These are phyloP conservation scores for Xylaria flabelliformis DNA, from an alignment of 495 filamentous ascomycete species.

Conservation along the genomic window DNA sequence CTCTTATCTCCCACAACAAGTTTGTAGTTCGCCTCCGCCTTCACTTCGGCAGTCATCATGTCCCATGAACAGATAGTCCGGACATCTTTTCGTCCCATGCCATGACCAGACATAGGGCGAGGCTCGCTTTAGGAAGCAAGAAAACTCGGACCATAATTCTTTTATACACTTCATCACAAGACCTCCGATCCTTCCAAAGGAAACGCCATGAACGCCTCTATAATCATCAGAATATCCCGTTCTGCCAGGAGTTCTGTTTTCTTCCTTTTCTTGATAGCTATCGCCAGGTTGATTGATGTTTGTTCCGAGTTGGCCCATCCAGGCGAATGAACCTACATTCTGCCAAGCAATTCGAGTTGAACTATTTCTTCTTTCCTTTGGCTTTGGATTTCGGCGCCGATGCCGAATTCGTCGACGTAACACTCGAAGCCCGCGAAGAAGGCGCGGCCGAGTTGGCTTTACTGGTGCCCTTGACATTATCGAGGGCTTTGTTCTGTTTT, in stretches of 20 bases:
- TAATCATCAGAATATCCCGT: slow-evolving; percentile 7
- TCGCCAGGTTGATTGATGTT: background rate
- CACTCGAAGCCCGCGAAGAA: slow-evolving; percentile 61
- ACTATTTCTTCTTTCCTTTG: slow-evolving; percentile 64
- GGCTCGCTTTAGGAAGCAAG: background rate
- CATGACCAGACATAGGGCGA: background rate
- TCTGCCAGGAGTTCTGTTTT: background rate
- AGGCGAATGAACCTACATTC: background rate
- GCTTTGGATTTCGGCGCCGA: slow-evolving; percentile 51
- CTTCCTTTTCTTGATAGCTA: background rate
- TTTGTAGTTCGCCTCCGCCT: background rate
- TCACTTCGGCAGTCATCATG: too few species aligned
- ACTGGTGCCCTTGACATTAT: slow-evolving; percentile 64
- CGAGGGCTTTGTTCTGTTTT: slow-evolving; percentile 65
- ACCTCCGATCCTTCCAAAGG: background rate
- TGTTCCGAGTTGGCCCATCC: background rate
- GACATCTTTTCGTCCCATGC: background rate
- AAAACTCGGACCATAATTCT: background rate
- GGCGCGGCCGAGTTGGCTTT: slow-evolving; percentile 63
- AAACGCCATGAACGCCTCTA: slow-evolving; percentile 27
- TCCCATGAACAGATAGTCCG: background rate
- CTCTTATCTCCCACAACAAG: background rate
- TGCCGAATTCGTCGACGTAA: slow-evolving; percentile 54
- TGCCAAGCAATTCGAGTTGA: background rate
- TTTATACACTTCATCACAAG: slow-evolving; percentile 9